Evolutionary conservation across 78 protist genomes (phyloP), one percentile per base, ranked within the genome.

Genomic region (Guillardia theta): DNA sequence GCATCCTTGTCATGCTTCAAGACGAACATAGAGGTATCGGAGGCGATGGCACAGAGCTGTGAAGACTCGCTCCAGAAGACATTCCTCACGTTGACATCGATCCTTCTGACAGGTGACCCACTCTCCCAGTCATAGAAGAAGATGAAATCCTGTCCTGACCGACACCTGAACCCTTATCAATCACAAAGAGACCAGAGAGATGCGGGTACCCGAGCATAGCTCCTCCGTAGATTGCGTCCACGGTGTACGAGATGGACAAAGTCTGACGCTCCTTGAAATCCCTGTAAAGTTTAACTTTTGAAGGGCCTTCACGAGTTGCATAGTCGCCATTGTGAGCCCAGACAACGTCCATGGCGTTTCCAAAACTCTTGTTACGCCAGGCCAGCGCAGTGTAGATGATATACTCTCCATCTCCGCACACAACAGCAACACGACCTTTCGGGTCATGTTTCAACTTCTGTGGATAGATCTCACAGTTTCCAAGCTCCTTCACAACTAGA

Each of bases 361-460:
- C 99, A 88, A 96, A 98, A 41, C 95, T 53, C 97, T 98, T 98
- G 88, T 97, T 97, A 33, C 95, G 93, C 95, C 70, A 58, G 6
- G 70, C 70, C 39, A 58, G 70, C 70, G 70, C 99, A 6, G 99
- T 98, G 97, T 99, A 97, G 90, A 99, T 96, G 93, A 97, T 97
- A 93, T 96, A 98, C 64, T 98, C 99, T 43, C 99, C 99, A 62
- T 99, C 99, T 77, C 99, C 99, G 92, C 97, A 94, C 24, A 98
- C 99, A 18, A 96, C 97, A 8, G 98, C 98, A 46, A 96, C 97
- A n/a, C 98, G 95, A 39, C 99, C 99, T 87, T 97, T 98, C 39
- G 98, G 97, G 70, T 94, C 95, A 95, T 98, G 99, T 83, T 22
- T 15, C 47, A 99, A 92, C 3, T 48, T 19, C 78, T 95, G 98